Evolutionary conservation across 345 rosid species (phyloP).

Genomic region (Noccaea bulbosa): DNA sequence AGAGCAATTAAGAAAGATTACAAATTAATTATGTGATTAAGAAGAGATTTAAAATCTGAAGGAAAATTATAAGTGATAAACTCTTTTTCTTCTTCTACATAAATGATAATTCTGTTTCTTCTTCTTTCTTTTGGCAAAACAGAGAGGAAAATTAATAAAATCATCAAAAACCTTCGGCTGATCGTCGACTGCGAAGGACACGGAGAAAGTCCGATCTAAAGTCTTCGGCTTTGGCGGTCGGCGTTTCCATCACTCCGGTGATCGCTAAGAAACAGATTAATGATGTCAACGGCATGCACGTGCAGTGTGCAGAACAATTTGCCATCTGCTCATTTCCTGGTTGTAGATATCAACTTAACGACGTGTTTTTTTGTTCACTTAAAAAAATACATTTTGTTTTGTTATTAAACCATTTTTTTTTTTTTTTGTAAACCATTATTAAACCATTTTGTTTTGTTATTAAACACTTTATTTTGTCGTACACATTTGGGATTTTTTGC

Average conservation of each 20-base stretch:
- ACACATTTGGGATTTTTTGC: neutral
- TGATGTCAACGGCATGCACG: slow-evolving; percentile 15
- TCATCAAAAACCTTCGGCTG: slow-evolving; percentile 50
- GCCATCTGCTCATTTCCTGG: neutral
- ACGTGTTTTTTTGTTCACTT: neutral
- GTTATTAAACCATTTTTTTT: too few species aligned
- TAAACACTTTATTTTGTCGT: neutral
- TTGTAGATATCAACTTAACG: slow-evolving; percentile 7
- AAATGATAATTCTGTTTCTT: too few species aligned
- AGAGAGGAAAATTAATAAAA: neutral
- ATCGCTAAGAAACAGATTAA: slow-evolving; percentile 11
- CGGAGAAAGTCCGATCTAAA: slow-evolving; percentile 62
- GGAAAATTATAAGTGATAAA: too few species aligned
- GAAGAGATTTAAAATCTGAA: too few species aligned
- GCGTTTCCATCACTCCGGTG: slow-evolving; percentile 38
- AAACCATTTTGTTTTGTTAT: neutral
- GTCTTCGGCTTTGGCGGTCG: slow-evolving; percentile 31
- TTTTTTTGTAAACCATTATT: too few species aligned
- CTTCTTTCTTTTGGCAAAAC: neutral
- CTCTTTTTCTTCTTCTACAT: too few species aligned
- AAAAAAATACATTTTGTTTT: neutral
- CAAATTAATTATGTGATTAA: slow-evolving; percentile 9
- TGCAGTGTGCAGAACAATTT: slow-evolving; percentile 1
- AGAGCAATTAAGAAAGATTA: neutral
- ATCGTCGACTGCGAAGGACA: slow-evolving; percentile 57